A percentile compares a stretch with the other conserved stretches of the same genome.
phyloP scores from a whole-genome alignment of 768 basidiomycete species.

The Mycena crocata region DNA sequence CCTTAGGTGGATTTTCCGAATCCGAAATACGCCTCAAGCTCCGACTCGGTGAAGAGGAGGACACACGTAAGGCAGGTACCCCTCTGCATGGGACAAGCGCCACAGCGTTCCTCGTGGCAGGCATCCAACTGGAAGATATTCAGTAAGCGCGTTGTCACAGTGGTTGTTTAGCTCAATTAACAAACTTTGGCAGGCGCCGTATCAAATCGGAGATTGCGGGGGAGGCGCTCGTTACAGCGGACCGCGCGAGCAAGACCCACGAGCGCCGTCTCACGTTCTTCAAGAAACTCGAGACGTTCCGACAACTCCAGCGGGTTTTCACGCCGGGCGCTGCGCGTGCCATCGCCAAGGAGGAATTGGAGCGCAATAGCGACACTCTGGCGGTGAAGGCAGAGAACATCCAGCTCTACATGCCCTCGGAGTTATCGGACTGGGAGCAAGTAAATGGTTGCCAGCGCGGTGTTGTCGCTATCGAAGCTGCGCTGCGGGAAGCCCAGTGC shows the following conservation, averaged over 20 bases:
- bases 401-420: neutral
- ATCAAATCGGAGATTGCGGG: neutral
- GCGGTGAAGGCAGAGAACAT: conserved; percentile 6
- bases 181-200: neutral
- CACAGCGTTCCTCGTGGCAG: conserved; percentile 29
- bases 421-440: neutral
- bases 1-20: conserved; percentile 24
- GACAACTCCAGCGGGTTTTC: conserved; percentile 4
- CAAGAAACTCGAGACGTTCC: conserved; percentile 13
- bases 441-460: conserved; percentile 2
- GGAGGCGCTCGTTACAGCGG: conserved; percentile 8
- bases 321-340: conserved; percentile 13
- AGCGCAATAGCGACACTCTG: no score
- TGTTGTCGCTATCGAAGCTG: neutral
- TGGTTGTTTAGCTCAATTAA: neutral
- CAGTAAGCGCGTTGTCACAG: conserved; percentile 24
- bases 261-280: no score
- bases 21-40: conserved; percentile 25
- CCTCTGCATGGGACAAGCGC: conserved; percentile 34
- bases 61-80: conserved; percentile 13
- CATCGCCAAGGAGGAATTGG: neutral
- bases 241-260: neutral
- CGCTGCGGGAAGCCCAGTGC: conserved; percentile 17
- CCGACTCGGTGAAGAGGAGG: no score
- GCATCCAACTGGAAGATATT: conserved; percentile 36